These are phyloP conservation scores for Elongisporangium undulatum DNA, from an alignment of 352 stramenopile genomes.

Conservation along the genomic window DNA sequence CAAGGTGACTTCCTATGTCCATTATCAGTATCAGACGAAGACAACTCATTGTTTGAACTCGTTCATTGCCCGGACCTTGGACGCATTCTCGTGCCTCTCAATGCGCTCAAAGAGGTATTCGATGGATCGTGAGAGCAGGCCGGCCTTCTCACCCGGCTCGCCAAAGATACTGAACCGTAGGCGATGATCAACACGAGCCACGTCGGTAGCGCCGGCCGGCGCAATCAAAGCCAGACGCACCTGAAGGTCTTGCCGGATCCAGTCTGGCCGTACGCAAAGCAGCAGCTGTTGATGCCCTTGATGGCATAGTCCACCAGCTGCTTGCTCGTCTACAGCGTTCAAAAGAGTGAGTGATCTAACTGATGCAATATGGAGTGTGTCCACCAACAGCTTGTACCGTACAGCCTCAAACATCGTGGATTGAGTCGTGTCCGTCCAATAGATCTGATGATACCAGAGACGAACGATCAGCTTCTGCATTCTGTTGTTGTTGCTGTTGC, in stretches of 20 bases:
- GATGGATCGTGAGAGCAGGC: conserved; percentile 86
- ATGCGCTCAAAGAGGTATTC: conserved; percentile 89
- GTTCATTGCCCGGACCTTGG: conserved; percentile 25
- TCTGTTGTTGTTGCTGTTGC: neutral
- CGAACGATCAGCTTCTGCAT: neutral
- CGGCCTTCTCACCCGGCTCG: conserved; percentile 74
- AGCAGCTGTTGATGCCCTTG: conserved; percentile 92
- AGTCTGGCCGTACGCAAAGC: conserved; percentile 91
- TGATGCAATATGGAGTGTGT: neutral
- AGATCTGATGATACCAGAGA: conserved; percentile 38
- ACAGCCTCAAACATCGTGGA: conserved; percentile 68
- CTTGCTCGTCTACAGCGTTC: conserved; percentile 60
- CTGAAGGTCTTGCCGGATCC: conserved; percentile 84
- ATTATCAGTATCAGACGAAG: too few species aligned
- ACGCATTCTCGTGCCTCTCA: conserved; percentile 50
- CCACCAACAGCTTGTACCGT: neutral
- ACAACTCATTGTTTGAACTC: too few species aligned
- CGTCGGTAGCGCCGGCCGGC: neutral
- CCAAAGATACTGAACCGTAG: conserved; percentile 78
- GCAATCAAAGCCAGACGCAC: conserved; percentile 18
- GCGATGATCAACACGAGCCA: neutral
- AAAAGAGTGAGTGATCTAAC: neutral
- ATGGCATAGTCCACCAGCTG: conserved; percentile 87
- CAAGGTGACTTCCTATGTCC: conserved; percentile 63
- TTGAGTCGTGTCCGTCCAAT: conserved; percentile 80